Conservation (phyloP, 352 stramenopile species). For the Elongisporangium prolatum region DNA sequence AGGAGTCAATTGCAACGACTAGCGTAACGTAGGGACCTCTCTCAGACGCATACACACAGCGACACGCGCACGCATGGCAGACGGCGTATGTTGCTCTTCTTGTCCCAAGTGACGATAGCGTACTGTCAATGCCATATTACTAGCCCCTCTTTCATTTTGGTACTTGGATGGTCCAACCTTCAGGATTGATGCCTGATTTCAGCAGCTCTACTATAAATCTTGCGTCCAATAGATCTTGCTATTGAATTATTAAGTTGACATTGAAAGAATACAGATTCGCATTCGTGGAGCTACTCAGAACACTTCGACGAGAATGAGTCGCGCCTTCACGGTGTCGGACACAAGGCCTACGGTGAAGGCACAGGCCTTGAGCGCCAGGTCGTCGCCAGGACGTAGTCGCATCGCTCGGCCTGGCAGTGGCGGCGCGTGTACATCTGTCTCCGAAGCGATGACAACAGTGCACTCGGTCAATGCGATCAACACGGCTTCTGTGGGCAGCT, state of each 20-base stretch:
- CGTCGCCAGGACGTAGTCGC: conserved; percentile 4
- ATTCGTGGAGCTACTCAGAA: neutral
- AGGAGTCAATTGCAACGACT: neutral
- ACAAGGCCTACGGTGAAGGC: conserved; percentile 3
- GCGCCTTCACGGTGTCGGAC: neutral
- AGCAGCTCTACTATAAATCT: neutral
- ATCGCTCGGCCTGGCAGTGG: neutral
- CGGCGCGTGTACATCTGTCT: conserved; percentile 1
- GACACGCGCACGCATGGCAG: neutral
- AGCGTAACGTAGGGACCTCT: neutral
- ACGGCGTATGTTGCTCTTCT: too few species aligned
- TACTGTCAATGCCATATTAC: too few species aligned
- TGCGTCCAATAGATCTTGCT: too few species aligned
- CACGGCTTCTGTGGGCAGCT: conserved; percentile 27
- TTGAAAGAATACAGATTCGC: neutral
- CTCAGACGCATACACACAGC: neutral
- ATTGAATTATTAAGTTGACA: neutral
- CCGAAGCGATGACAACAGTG: conserved; percentile 14
- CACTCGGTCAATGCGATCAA: conserved; percentile 25
- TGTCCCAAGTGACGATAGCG: too few species aligned
- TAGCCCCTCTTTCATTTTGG: too few species aligned
- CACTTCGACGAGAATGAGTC: conserved; percentile 7
- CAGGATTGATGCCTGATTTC: too few species aligned
- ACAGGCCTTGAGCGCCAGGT: conserved; percentile 1
- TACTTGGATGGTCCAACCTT: too few species aligned